Percentiles rank a stretch among this genome's conserved stretches.
These are phyloP conservation scores for Nyssa sinensis DNA, from an alignment of 148 eudicot genomes.

Conservation along the genomic window DNA sequence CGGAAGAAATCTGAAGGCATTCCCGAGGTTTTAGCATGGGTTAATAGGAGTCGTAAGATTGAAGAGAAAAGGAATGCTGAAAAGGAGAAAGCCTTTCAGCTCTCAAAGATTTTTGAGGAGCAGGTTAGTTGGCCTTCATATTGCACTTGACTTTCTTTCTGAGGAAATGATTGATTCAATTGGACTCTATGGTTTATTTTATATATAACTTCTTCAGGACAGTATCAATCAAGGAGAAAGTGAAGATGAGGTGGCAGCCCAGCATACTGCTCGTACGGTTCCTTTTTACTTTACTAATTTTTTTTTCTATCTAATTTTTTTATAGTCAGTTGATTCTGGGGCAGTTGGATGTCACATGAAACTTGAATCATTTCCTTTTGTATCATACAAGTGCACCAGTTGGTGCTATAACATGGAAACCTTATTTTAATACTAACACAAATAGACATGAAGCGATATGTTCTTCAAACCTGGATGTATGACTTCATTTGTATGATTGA, in stretches of 20 bases:
- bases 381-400: background rate
- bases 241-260: slow-evolving; percentile 43
- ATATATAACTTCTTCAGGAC: slow-evolving; percentile 44
- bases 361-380: background rate
- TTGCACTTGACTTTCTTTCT: background rate
- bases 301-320: background rate
- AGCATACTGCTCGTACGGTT: slow-evolving; percentile 38
- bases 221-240: slow-evolving; percentile 61
- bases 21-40: slow-evolving; percentile 84
- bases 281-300: background rate
- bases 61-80: slow-evolving; percentile 68
- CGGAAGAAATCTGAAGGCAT: slow-evolving; percentile 60
- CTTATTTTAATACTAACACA: background rate
- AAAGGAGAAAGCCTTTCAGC: slow-evolving; percentile 76
- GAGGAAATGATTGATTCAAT: background rate
- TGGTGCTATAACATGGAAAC: background rate
- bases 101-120: slow-evolving; percentile 80
- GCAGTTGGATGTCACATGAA: background rate
- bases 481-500: background rate
- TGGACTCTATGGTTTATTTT: background rate
- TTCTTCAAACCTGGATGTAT: no score
- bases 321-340: background rate
- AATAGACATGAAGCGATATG: background rate
- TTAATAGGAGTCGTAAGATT: slow-evolving; percentile 71
- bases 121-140: slow-evolving; percentile 49